Evolutionary conservation across 2,329 filamentous ascomycete species (phyloP), one percentile per base, ranked within the genome.

Genomic region (Dothideomycetidae sp.): DNA sequence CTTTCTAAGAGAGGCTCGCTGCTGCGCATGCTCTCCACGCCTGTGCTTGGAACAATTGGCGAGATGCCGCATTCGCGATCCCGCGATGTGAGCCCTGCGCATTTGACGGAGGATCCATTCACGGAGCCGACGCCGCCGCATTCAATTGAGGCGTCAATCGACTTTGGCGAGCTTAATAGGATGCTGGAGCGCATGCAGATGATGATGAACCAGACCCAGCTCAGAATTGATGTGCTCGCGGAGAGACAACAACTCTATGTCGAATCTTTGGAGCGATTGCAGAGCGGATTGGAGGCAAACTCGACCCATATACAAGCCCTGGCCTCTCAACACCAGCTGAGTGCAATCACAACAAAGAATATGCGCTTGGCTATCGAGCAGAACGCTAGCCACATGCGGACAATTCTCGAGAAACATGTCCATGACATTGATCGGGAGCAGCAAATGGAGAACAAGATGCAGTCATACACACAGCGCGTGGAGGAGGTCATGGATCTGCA

Each of bases 91-190:
- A 38, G 36, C 13, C 36, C 36, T 11, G 26, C 28, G 28, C 17
- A 15, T 14, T 5, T 38, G 1, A 16, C 21, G n/a, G 43, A 45
- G 11, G 43, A 45, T 19, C 43, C 43, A 4, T 45, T 45, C 28
- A 37, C 40, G 3, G 37, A 23, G 15, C 31, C 32, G 9, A 35
- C 33, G 14, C 38, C 38, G 5, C 28, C 32, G 10, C 36, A 30
- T 4, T 32, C 36, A 16, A 37, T 14, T 5, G 23, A 31, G 14
- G 31, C 23, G 15, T 31, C 31, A 21, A 41, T 36, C 12, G 29
- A 32, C 11, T 36, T 45, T 31, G 31, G 29, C 2, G 40, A 40
- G 21, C 36, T 45, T 14, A 45, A 37, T 15, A 37, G 21, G 7
- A 35, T 29, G 10, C 13, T 40, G 23, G 38, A 40, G 4, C 23